Evolutionary conservation across 768 basidiomycete species (phyloP), one percentile per base, ranked within the genome.

Genomic region (Kwoniella dejecticola): DNA sequence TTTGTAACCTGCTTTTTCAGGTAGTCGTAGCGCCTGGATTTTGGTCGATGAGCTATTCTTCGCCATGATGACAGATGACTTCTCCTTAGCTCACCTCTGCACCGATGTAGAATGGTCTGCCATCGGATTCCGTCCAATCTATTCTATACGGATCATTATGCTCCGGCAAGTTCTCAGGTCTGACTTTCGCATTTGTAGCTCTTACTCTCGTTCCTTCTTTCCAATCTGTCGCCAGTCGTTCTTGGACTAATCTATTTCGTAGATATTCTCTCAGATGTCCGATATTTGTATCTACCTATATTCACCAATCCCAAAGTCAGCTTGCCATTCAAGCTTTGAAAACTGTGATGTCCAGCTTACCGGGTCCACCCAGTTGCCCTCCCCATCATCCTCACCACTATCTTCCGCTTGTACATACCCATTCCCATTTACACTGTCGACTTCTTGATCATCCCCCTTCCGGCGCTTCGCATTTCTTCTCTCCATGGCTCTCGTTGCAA

Each of bases 71-170:
- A 57, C 12, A 29, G n/a, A 17, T 17, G 5, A 21, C 23, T 23
- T 29, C 40, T 40, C 6, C 11, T 56, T 19, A 46, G 44, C 65
- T 66, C 46, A 68, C 68, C 40, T 69, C 76, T 36, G 52, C 58
- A 10, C 74, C 67, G 42, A 67, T 53, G 36, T 70, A 66, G 58
- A 62, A 69, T 19, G 46, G 21, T 49, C 40, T 63, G 72, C 50
- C 71, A 86, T 90, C 80, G 86, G 83, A 58, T 90, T 85, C 83
- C 27, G 91, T 87, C 94, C 94, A 98, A 50, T 94, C 89, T 10
- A 91, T 83, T 44, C 85, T 82, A 75, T 86, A 89, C 11, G 88
- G 86, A 73, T 95, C 94, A 69, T 91, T 91, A 49, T 85, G 83
- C 64, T 91, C 90, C 6, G 86, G 83, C 36, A 97, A 90, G n/a